phyloP scores from a whole-genome alignment of 371 early-diverging fungal genomes.

The Coemansia sp. region DNA sequence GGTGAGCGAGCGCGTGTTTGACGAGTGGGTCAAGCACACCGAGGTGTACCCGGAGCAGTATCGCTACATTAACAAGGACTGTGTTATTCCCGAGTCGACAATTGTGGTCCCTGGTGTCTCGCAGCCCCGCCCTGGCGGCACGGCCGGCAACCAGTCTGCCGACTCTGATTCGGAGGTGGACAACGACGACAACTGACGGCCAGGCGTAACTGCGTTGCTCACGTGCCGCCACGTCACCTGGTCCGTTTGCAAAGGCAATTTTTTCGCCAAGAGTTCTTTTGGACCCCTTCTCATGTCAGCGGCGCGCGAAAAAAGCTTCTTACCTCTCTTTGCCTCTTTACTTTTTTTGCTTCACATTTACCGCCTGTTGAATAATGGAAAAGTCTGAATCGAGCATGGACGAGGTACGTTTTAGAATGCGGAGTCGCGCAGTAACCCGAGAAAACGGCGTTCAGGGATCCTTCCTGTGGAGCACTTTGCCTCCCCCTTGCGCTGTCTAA shows the following conservation, averaged over 20 bases:
- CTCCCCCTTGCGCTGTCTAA: background rate
- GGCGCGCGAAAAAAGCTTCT: background rate
- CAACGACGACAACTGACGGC: background rate
- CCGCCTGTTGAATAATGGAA: background rate
- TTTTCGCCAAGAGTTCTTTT: no score
- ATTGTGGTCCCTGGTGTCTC: conserved; percentile 36
- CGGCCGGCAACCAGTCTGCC: conserved; percentile 4
- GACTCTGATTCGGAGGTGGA: conserved; percentile 27
- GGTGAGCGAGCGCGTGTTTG: conserved; percentile 60
- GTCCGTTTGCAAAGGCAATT: no score
- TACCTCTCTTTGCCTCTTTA: background rate
- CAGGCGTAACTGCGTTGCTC: background rate
- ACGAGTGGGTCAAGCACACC: conserved; percentile 64
- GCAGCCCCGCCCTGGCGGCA: background rate
- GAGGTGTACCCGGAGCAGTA: conserved; percentile 59
- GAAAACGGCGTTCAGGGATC: no score
- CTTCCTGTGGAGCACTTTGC: no score
- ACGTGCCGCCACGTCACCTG: conserved; percentile 2
- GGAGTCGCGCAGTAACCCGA: no score
- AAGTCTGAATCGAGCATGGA: conserved; percentile 14
- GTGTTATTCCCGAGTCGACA: conserved; percentile 57
- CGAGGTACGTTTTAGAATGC: conserved; percentile 11
- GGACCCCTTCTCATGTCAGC: no score
- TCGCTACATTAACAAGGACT: conserved; percentile 55
- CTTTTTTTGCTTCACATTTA: background rate